Percentiles rank a stretch among this genome's conserved stretches.
phyloP scores from a whole-genome alignment of 106 monocot species.

The Phalaenopsis aphrodite region DNA sequence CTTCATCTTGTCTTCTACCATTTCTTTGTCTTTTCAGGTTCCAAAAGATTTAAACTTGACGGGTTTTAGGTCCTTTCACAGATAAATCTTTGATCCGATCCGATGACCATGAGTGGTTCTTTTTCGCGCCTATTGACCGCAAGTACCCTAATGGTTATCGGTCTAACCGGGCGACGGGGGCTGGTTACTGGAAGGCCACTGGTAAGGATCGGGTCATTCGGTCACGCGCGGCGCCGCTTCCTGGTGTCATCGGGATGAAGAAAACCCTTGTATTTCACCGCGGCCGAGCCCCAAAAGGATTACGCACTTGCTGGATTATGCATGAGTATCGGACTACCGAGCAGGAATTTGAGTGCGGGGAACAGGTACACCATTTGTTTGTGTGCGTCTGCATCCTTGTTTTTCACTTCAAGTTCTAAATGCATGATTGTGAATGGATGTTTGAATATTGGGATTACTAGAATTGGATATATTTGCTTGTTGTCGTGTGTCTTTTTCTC shows the following conservation, averaged over 20 bases:
- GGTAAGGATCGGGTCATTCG: constrained; percentile 15
- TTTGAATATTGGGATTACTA: neutral
- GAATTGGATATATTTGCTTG: neutral
- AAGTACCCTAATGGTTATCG: constrained; percentile 18
- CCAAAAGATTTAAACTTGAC: neutral
- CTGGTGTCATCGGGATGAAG: constrained; percentile 17
- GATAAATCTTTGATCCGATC: constrained; percentile 17
- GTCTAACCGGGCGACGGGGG: constrained; percentile 12
- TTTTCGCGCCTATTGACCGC: constrained; percentile 18
- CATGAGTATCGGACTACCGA: constrained; percentile 22
- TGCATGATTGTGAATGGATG: neutral
- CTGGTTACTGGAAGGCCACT: constrained; percentile 21
- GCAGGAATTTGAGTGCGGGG: constrained; percentile 15
- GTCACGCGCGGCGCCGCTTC: neutral
- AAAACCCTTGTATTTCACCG: constrained; percentile 18
- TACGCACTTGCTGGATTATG: constrained; percentile 19
- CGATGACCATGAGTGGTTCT: constrained; percentile 20
- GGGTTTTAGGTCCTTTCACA: neutral
- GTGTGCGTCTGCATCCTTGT: neutral
- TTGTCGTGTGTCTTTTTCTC: neutral
- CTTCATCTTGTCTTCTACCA: neutral
- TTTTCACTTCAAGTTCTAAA: neutral
- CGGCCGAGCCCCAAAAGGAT: constrained; percentile 15
- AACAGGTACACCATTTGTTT: constrained; percentile 6
- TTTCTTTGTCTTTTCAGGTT: neutral